Conservation (phyloP, 2,329 filamentous ascomycete species). For the Fusarium setosum region DNA sequence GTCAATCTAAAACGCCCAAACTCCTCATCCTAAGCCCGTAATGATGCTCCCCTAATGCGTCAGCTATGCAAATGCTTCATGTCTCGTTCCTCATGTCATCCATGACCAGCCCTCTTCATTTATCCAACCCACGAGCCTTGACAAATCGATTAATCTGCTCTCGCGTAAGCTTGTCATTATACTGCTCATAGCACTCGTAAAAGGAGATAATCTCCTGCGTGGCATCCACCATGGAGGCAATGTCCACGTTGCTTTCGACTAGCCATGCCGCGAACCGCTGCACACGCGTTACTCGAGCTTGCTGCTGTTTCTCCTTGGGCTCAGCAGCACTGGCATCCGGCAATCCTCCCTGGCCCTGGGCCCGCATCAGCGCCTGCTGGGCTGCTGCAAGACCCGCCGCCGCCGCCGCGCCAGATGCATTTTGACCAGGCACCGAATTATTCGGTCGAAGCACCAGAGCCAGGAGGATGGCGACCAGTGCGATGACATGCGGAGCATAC, state of each 20-base stretch:
- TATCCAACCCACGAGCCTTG: constrained; percentile 67
- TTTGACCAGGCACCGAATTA: constrained; percentile 44
- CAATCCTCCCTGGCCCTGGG: constrained; percentile 48
- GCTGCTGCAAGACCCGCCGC: constrained; percentile 61
- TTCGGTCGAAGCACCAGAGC: constrained; percentile 82
- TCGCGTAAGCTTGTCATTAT: constrained; percentile 68
- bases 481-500: constrained; percentile 86
- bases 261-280: constrained; percentile 79
- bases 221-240: constrained; percentile 86
- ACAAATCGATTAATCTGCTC: constrained; percentile 70
- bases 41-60: constrained; percentile 1
- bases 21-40: constrained; percentile 20
- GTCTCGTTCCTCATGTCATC: constrained; percentile 36
- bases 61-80: constrained; percentile 31
- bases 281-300: constrained; percentile 72
- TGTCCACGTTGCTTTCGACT: constrained; percentile 86
- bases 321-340: constrained; percentile 36
- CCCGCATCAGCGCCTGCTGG: constrained; percentile 61
- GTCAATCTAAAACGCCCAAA: constrained; percentile 14
- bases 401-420: constrained; percentile 43
- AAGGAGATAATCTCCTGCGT: constrained; percentile 92
- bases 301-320: constrained; percentile 61
- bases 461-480: constrained; percentile 86
- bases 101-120: constrained; percentile 46
- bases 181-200: constrained; percentile 77